Base-by-base conservation (phyloP, 345 rosid species). In the Orychophragmus violaceus region DNA sequence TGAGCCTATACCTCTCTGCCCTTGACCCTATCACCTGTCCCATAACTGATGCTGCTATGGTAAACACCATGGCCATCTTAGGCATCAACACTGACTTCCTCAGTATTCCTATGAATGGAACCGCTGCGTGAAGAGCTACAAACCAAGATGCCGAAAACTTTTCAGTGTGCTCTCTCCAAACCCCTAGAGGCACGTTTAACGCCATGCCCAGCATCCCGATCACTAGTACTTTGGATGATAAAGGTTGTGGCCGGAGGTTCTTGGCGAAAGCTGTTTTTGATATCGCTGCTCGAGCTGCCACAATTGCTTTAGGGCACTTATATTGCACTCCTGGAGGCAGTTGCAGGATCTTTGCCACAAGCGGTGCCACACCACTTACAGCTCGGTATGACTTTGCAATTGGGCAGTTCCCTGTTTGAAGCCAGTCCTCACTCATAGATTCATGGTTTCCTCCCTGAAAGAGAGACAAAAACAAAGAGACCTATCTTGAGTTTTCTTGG, bases 21-120 rank as follows among this genome's bases (percentile, higher is more conserved):
- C 99, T 90, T 7, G 99, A 90, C 35, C 99, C 99, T n/a, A 94
- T 82, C 9, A 90, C 87, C 63, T 94, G 99, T 63, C 97, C 98
- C 55, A 90, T 71, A 18, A 90, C 56, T 0, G 97, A 90, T 3
- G 97, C 97, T 13, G 87, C 99, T 23, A 93, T 88, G 3, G 99
- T 93, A 50, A 90, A 85, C 2, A 90, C 95, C 97, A 94, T 94
- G 0, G 97, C 99, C 25, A 90, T 65, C 71, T 94, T 88, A 1
- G 99, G 99, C 97, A 94, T 90, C 85, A 90, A 63, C 16, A 94
- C 76, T 0, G 96, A 80, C 79, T 90, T 94, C 80, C 99, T 85
- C 5, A 94, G 86, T 83, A 94, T 88, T 24, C 63, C 96, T 62
- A 94, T 85, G 82, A 94, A 90, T 5, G 99, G 99, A 74, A 90